Evolutionary conservation across 306 rosid genomes (phyloP).

Genomic region (Ceratonia siliqua): DNA sequence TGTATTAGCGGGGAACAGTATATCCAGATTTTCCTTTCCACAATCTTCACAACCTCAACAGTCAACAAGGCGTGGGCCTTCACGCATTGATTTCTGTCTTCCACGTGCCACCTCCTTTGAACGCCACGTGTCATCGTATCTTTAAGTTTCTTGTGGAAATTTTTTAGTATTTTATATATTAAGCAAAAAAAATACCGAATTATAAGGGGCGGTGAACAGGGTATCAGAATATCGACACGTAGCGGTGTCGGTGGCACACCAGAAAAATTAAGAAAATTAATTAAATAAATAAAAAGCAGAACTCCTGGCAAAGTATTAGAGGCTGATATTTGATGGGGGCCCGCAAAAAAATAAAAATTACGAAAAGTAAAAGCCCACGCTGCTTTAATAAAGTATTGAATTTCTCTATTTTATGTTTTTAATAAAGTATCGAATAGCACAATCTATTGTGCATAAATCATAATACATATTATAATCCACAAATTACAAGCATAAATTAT

Average conservation of each 20-base stretch:
- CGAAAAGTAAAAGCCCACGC: not conserved
- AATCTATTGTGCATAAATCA: no score
- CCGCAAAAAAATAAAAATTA: not conserved
- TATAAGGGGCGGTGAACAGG: slow-evolving; percentile 26
- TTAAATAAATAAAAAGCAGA: not conserved
- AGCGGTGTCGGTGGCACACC: slow-evolving; percentile 28
- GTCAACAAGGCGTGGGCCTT: not conserved
- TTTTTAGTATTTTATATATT: no score
- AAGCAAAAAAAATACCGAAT: not conserved
- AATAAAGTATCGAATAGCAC: no score
- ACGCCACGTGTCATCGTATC: not conserved
- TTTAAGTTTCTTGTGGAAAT: no score
- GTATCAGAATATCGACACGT: slow-evolving; percentile 18
- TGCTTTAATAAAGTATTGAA: not conserved
- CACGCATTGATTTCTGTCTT: not conserved
- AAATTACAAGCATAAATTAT: no score
- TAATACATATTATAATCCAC: no score
- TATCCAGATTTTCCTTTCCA: not conserved
- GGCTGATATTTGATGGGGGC: not conserved
- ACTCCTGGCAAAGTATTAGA: not conserved
- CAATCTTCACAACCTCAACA: no score
- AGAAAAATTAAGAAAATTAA: not conserved
- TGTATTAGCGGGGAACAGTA: not conserved
- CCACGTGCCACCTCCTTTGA: not conserved
- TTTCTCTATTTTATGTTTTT: not conserved